phyloP scores from a whole-genome alignment of 495 filamentous ascomycete species.

The Penicillium longicatenatum region DNA sequence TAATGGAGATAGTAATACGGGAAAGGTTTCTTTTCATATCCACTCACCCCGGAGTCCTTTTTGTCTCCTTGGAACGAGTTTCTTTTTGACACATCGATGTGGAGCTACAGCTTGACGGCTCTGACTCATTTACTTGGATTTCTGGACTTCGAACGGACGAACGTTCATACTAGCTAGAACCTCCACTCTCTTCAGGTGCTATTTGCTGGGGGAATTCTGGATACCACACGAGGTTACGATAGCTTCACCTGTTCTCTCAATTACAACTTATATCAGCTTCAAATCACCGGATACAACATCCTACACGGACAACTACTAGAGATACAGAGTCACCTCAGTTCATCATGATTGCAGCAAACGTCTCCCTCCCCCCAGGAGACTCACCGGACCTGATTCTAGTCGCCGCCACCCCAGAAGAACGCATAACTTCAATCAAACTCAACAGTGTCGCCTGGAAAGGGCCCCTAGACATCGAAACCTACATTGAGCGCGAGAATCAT shows the following conservation, averaged over 20 bases:
- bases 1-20: neutral
- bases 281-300: no score
- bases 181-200: neutral
- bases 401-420: conserved; percentile 68
- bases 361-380: conserved; percentile 54
- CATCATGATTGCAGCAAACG: conserved; percentile 39
- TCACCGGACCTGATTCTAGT: conserved; percentile 66
- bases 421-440: conserved; percentile 59
- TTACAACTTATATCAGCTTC: no score
- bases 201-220: neutral
- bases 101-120: neutral
- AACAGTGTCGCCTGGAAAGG: conserved; percentile 76
- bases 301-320: neutral
- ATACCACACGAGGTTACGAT: neutral
- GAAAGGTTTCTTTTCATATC: conserved; percentile 1
- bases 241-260: no score
- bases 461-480: conserved; percentile 63
- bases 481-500: conserved; percentile 75
- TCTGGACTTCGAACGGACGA: no score
- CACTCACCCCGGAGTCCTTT: conserved; percentile 33
- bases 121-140: neutral
- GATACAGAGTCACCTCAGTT: neutral
- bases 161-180: neutral
- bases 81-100: neutral
- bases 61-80: neutral